These are phyloP conservation scores for Plectosphaerella sp. DNA, from an alignment of 2,329 filamentous ascomycete genomes.

Conservation along the genomic window DNA sequence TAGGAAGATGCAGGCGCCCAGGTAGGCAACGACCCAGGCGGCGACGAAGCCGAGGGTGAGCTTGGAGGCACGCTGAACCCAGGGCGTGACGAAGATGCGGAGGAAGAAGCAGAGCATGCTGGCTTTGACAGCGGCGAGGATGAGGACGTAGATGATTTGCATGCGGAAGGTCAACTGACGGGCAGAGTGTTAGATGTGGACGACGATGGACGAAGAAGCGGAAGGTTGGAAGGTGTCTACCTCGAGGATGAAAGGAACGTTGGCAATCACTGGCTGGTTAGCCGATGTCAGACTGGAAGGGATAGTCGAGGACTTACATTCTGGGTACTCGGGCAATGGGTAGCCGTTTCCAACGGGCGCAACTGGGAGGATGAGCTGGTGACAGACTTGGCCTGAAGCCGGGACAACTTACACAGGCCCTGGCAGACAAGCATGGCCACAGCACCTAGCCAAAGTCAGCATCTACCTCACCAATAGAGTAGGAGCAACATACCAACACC, in stretches of 20 bases:
- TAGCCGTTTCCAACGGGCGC: conserved; percentile 16
- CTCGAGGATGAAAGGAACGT: conserved; percentile 17
- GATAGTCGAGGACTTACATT: conserved; percentile 18
- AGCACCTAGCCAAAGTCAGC: neutral
- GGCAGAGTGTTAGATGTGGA: no score
- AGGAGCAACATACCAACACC: neutral
- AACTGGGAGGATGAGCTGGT: conserved; percentile 24
- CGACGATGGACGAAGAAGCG: conserved; percentile 36
- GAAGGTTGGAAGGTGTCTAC: conserved; percentile 25
- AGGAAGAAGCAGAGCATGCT: conserved; percentile 43
- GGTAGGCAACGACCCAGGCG: conserved; percentile 11
- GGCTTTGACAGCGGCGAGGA: conserved; percentile 21
- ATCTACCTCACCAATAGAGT: neutral
- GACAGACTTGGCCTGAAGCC: conserved; percentile 38
- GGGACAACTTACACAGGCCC: conserved; percentile 31
- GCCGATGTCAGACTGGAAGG: conserved; percentile 10
- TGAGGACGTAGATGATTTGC: conserved; percentile 42
- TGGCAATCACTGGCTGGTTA: conserved; percentile 25
- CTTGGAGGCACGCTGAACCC: conserved; percentile 45
- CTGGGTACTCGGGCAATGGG: conserved; percentile 17
- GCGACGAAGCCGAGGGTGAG: conserved; percentile 50
- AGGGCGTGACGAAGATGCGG: conserved; percentile 53
- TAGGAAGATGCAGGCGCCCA: conserved; percentile 45
- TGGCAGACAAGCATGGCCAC: neutral
- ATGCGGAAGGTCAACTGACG: conserved; percentile 25